phyloP scores from a whole-genome alignment of 2,329 filamentous ascomycete genomes.

The Juglanconis juglandina region DNA sequence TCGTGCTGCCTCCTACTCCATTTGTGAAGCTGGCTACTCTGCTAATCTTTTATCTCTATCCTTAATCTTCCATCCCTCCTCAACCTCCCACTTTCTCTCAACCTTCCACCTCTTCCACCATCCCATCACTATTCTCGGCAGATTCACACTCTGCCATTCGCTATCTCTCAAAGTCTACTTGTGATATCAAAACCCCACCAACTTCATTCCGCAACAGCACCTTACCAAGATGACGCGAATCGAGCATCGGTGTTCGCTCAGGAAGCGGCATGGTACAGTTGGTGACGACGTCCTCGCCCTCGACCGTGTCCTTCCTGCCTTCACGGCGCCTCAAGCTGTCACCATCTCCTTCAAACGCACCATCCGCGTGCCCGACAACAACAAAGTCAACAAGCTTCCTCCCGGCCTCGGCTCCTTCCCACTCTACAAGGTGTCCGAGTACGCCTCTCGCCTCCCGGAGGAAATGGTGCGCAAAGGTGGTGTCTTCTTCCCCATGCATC shows the following conservation, averaged over 20 bases:
- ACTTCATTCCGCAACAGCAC: neutral
- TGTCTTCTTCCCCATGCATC: slow-evolving; percentile 39
- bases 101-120: neutral
- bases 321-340: neutral
- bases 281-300: neutral
- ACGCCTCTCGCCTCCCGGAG: neutral
- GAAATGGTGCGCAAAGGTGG: neutral
- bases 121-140: too few relatives aligned
- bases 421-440: slow-evolving; percentile 1
- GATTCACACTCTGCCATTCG: too few relatives aligned
- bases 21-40: too few relatives aligned
- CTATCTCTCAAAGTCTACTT: neutral
- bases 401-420: neutral
- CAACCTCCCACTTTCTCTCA: too few relatives aligned
- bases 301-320: neutral
- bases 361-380: slow-evolving; percentile 3
- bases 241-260: neutral
- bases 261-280: neutral
- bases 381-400: neutral
- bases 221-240: neutral
- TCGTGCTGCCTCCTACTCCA: too few relatives aligned
- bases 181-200: too few relatives aligned
- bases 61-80: too few relatives aligned
- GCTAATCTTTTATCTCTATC: too few relatives aligned
- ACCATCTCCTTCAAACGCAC: neutral